A percentile compares a stretch with the other conserved stretches of the same genome.
Conservation (phyloP, 1,139 yeast species). For the Pichia sp. region DNA sequence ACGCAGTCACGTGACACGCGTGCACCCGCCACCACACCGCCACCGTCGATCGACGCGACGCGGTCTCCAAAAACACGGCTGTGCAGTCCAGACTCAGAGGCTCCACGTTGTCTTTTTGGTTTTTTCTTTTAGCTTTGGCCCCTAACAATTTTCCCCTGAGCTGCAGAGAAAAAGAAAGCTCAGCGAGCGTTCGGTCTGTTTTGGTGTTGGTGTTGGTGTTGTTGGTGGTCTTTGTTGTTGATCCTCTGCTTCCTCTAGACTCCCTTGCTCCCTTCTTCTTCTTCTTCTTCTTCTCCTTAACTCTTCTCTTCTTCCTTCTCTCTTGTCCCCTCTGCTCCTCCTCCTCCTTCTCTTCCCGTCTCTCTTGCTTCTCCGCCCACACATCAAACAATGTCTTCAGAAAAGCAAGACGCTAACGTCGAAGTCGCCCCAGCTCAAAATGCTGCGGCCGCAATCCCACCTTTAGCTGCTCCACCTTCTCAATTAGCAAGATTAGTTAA, state of each 20-base stretch:
- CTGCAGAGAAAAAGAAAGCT: too few species aligned
- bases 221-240: neutral
- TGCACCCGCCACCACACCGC: too few species aligned
- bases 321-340: neutral
- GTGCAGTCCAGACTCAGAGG: too few species aligned
- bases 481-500: slow-evolving; percentile 48
- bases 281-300: neutral
- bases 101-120: too few species aligned
- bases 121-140: too few species aligned
- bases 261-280: neutral
- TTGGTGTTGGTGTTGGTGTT: neutral
- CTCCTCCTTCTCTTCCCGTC: neutral
- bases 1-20: too few species aligned
- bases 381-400: slow-evolving; percentile 14
- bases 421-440: slow-evolving; percentile 23
- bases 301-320: neutral
- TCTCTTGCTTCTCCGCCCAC: neutral
- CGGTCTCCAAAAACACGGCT: neutral
- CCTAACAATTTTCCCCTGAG: too few species aligned
- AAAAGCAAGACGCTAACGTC: slow-evolving; percentile 24
- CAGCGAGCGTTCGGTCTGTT: neutral
- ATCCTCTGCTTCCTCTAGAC: neutral
- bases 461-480: slow-evolving; percentile 16
- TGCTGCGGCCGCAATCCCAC: slow-evolving; percentile 16
- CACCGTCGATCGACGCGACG: slow-evolving; percentile 10